Conservation (phyloP, 768 basidiomycete species). For the Tylopilus balloui region DNA sequence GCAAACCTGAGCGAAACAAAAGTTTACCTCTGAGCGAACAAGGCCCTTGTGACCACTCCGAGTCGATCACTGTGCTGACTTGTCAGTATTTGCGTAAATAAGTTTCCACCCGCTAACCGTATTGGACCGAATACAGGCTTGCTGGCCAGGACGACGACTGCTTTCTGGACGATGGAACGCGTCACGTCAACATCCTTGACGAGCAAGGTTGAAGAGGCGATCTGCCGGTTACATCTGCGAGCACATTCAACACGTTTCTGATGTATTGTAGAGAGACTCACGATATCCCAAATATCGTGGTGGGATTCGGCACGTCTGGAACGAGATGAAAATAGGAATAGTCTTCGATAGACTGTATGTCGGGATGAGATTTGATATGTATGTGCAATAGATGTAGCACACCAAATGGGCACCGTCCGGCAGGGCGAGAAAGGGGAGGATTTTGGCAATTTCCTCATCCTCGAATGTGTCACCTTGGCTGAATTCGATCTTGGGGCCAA, state of each 20-base stretch:
- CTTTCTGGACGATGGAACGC: slow-evolving; percentile 94
- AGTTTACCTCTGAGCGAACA: slow-evolving; percentile 74
- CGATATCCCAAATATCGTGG: slow-evolving; percentile 96
- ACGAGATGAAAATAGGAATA: slow-evolving; percentile 96
- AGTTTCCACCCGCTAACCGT: slow-evolving; percentile 43
- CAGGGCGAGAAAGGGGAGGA: slow-evolving; percentile 91
- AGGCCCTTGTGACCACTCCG: slow-evolving; percentile 87
- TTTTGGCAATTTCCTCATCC: slow-evolving; percentile 79
- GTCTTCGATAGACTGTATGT: slow-evolving; percentile 54
- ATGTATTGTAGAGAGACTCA: slow-evolving; percentile 28
- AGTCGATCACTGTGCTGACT: slow-evolving; percentile 69
- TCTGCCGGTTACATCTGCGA: slow-evolving; percentile 89
- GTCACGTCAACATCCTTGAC: slow-evolving; percentile 85
- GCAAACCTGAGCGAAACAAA: neutral
- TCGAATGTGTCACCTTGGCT: slow-evolving; percentile 73
- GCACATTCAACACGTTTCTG: slow-evolving; percentile 1
- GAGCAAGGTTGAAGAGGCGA: slow-evolving; percentile 70
- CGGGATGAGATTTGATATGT: slow-evolving; percentile 8
- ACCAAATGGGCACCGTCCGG: slow-evolving; percentile 97
- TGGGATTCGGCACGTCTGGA: slow-evolving; percentile 61
- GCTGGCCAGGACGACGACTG: slow-evolving; percentile 88
- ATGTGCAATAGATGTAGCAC: slow-evolving; percentile 4
- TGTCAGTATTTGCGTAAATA: neutral
- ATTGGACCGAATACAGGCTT: slow-evolving; percentile 94
- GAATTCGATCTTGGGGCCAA: slow-evolving; percentile 91